These are phyloP conservation scores for Pulicaria dysenterica DNA, from an alignment of 129 eudicot genomes.

Conservation along the genomic window DNA sequence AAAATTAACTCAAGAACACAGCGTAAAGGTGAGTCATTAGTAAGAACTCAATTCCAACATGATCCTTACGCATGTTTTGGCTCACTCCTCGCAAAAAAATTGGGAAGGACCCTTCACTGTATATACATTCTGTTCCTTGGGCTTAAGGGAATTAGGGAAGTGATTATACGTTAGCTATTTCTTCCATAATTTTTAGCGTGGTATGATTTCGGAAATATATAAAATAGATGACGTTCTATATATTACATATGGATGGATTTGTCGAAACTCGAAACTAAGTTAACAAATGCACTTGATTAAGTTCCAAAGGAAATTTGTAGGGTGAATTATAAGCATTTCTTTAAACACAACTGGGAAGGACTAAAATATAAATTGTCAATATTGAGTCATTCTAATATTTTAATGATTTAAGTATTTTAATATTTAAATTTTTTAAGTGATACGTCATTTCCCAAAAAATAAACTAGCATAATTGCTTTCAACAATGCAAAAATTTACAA, in stretches of 20 bases:
- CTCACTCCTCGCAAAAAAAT: conserved; percentile 71
- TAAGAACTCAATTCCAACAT: conserved; percentile 73
- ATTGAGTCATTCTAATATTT: too few species aligned
- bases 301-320: background rate
- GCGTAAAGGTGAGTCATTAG: conserved; percentile 80
- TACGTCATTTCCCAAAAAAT: too few species aligned
- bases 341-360: too few species aligned
- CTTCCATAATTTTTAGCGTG: conserved; percentile 25
- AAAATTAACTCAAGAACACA: too few species aligned
- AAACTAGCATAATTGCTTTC: too few species aligned
- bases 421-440: too few species aligned
- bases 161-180: background rate
- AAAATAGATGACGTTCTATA: conserved; percentile 21
- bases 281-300: background rate
- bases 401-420: too few species aligned
- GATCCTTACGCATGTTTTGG: conserved; percentile 89
- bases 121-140: conserved; percentile 83
- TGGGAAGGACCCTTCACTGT: conserved; percentile 71
- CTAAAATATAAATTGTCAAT: too few species aligned
- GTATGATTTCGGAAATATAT: conserved; percentile 21
- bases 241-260: conserved; percentile 5
- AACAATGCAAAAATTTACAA: too few species aligned
- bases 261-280: background rate
- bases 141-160: conserved; percentile 29
- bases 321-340: background rate